phyloP scores from a whole-genome alignment of 495 filamentous ascomycete species.

The Daldinia decipiens region DNA sequence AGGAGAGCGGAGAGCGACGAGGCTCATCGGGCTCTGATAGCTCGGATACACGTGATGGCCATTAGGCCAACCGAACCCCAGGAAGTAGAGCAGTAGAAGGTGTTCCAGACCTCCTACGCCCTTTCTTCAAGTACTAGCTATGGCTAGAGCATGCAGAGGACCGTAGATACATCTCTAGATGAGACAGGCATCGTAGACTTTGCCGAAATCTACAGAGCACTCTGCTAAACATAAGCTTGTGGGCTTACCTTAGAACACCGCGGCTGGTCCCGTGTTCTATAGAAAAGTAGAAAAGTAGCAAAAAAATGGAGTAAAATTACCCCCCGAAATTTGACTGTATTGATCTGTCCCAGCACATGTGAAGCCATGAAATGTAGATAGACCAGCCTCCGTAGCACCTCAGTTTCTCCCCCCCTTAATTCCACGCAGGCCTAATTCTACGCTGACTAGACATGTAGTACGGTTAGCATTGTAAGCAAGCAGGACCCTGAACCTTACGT shows the following conservation, averaged over 20 bases:
- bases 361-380: neutral
- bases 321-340: neutral
- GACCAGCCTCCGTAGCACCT: neutral
- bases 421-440: neutral
- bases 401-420: neutral
- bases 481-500: neutral
- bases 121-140: neutral
- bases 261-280: neutral
- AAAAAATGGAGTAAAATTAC: neutral
- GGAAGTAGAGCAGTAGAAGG: neutral
- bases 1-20: neutral
- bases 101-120: neutral
- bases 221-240: neutral
- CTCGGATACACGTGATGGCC: neutral
- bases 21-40: neutral
- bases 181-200: constrained; percentile 1
- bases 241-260: neutral
- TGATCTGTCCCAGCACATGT: neutral
- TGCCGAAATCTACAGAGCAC: neutral
- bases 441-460: neutral
- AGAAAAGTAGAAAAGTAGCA: neutral
- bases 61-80: neutral
- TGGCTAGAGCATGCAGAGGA: neutral
- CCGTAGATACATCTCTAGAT: neutral
- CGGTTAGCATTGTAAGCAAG: neutral